These are phyloP conservation scores for Vigna mungo DNA, from an alignment of 306 rosid genomes.

Conservation along the genomic window DNA sequence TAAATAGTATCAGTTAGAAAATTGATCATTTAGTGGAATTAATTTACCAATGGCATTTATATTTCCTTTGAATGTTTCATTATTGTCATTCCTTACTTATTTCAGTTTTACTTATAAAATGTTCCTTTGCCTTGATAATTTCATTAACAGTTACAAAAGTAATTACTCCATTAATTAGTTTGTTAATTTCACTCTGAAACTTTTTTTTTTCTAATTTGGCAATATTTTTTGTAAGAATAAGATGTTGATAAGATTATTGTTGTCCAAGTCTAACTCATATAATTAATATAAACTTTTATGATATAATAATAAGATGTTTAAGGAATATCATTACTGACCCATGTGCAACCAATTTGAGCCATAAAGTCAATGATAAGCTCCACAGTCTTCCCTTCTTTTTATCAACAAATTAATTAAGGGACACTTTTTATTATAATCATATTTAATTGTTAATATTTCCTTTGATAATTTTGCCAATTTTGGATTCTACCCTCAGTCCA, in stretches of 20 bases:
- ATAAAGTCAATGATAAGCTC: conserved; percentile 64
- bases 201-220: not conserved
- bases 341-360: conserved; percentile 66
- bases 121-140: not conserved
- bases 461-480: conserved; percentile 31
- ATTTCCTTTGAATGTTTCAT: not conserved
- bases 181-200: not conserved
- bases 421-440: conserved; percentile 46
- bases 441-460: conserved; percentile 43
- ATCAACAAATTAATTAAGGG: conserved; percentile 46
- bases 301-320: conserved; percentile 46
- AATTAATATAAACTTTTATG: not conserved
- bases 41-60: not conserved
- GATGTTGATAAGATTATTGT: conserved; percentile 41
- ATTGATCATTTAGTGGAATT: conserved; percentile 34
- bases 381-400: conserved; percentile 55
- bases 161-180: conserved; percentile 4
- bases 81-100: too few relatives aligned
- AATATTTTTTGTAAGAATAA: not conserved
- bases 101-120: too few relatives aligned
- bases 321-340: conserved; percentile 62
- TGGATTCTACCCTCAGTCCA: conserved; percentile 22
- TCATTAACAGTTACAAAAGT: conserved; percentile 26
- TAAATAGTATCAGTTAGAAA: conserved; percentile 38
- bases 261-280: conserved; percentile 30